A percentile compares a stretch with the other conserved stretches of the same genome.
Evolutionary conservation across 768 basidiomycete genomes (phyloP).

Genomic region (Postia placenta): DNA sequence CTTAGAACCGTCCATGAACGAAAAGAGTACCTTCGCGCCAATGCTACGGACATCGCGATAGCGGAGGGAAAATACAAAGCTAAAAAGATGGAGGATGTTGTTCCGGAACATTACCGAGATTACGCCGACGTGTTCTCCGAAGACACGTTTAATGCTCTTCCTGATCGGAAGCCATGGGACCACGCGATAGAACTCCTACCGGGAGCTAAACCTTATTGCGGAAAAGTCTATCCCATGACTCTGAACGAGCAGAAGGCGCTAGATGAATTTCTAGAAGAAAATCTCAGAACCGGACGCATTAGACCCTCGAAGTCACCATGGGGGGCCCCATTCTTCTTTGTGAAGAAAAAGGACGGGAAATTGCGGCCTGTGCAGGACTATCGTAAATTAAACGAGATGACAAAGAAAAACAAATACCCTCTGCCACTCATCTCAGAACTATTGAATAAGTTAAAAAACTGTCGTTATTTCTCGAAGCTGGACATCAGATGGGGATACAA

Average conservation of each 20-base stretch:
- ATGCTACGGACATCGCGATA: constrained; percentile 10
- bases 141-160: constrained; percentile 4
- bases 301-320: constrained; percentile 14
- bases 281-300: constrained; percentile 16
- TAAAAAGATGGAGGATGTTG: constrained; percentile 6
- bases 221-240: constrained; percentile 15
- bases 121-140: neutral
- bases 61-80: constrained; percentile 1
- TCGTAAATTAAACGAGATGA: constrained; percentile 26
- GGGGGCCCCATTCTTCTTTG: constrained; percentile 25
- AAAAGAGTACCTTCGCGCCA: neutral
- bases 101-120: constrained; percentile 7
- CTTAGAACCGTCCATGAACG: neutral
- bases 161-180: constrained; percentile 11
- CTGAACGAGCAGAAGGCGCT: constrained; percentile 11
- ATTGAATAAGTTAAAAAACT: constrained; percentile 16
- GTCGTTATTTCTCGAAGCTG: constrained; percentile 21
- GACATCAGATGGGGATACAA: constrained; percentile 31
- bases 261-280: constrained; percentile 17
- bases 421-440: constrained; percentile 27
- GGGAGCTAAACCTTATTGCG: constrained; percentile 4
- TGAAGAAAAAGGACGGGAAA: constrained; percentile 23
- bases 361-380: constrained; percentile 23
- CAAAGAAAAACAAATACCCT: constrained; percentile 27
- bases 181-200: constrained; percentile 14